These are phyloP conservation scores for Emericellopsis atlantica DNA, from an alignment of 2,329 filamentous ascomycete species.

Conservation along the genomic window DNA sequence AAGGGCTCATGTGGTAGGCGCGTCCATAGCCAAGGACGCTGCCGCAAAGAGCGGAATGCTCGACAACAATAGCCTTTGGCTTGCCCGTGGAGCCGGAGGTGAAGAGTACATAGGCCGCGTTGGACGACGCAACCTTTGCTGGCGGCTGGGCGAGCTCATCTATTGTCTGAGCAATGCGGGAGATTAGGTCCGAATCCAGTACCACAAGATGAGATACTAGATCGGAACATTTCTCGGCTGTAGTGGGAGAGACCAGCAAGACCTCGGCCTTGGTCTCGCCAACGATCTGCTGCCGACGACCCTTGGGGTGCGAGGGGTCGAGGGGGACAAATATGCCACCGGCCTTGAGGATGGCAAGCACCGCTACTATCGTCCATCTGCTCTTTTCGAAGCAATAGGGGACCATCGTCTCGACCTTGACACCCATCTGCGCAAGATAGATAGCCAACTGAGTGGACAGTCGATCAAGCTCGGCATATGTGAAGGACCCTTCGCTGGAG, in stretches of 20 bases:
- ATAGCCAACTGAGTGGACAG: background rate
- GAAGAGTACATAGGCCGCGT: conserved; percentile 9
- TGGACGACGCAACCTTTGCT: background rate
- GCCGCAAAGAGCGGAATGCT: conserved; percentile 5
- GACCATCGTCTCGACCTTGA: conserved; percentile 9
- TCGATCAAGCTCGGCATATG: conserved; percentile 1
- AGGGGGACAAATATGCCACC: conserved; percentile 16
- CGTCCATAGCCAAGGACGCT: conserved; percentile 22
- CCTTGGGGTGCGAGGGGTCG: conserved; percentile 8
- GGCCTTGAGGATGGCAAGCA: conserved; percentile 13
- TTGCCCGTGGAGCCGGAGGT: conserved; percentile 9
- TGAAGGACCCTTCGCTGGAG: conserved; percentile 1
- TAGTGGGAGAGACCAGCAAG: conserved; percentile 3
- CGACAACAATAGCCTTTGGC: conserved; percentile 10
- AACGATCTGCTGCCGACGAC: conserved; percentile 1
- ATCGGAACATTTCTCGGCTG: conserved; percentile 10
- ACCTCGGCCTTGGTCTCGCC: conserved; percentile 2
- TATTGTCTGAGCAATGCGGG: background rate
- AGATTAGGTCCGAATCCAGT: background rate
- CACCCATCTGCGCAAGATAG: conserved; percentile 6
- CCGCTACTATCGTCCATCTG: conserved; percentile 10
- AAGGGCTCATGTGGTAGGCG: background rate
- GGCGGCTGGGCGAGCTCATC: background rate
- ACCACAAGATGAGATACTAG: background rate
- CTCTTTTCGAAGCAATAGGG: conserved; percentile 14